Evolutionary conservation across 345 rosid species (phyloP).

Genomic region (Fremontodendron californicum): DNA sequence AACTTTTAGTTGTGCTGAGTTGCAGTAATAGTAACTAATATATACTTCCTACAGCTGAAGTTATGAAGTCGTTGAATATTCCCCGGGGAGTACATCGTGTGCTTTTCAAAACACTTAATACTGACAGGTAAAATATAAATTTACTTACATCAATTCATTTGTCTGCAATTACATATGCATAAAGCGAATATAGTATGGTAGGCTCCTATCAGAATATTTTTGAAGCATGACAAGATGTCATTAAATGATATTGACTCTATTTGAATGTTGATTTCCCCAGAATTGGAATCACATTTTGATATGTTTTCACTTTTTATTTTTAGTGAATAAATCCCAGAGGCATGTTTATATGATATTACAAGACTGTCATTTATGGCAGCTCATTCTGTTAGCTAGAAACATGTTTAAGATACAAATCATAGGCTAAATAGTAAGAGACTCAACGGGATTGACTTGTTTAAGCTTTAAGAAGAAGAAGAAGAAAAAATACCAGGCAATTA

Average conservation of each 20-base stretch:
- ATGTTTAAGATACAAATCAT: neutral
- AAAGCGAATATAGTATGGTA: neutral
- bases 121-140: conserved; percentile 48
- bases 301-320: neutral
- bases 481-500: neutral
- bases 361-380: neutral
- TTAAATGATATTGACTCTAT: neutral
- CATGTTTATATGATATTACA: neutral
- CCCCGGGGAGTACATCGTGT: conserved; percentile 58
- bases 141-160: neutral
- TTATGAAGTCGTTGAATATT: conserved; percentile 53
- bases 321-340: neutral
- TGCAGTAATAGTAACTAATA: neutral
- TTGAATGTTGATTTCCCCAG: neutral
- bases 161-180: neutral
- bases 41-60: conserved; percentile 42
- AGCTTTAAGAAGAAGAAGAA: neutral
- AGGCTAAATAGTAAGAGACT: neutral
- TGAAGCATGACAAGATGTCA: neutral
- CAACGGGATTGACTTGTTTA: neutral
- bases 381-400: neutral
- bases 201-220: neutral
- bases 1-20: neutral
- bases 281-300: neutral
- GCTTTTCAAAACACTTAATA: conserved; percentile 62